Percentiles rank a stretch among this genome's conserved stretches.
phyloP scores from a whole-genome alignment of 371 early-diverging fungal species.

The Mortierella sp. region DNA sequence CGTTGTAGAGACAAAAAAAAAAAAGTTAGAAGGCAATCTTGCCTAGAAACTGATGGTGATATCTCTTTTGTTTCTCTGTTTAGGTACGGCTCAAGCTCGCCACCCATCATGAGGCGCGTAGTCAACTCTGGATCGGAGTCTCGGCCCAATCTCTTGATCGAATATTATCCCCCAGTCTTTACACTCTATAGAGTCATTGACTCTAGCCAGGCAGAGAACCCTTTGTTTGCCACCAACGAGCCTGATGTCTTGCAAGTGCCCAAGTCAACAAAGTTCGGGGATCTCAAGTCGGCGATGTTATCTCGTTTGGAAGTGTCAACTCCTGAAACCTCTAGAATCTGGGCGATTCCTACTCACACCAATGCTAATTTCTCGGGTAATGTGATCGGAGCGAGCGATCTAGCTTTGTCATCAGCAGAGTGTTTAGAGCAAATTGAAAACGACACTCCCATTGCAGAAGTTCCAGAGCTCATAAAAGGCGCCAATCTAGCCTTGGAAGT shows the following conservation, averaged over 20 bases:
- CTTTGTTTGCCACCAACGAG: slow-evolving; percentile 22
- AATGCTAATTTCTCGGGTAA: slow-evolving; percentile 25
- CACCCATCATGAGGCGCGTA: slow-evolving; percentile 43
- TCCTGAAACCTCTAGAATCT: slow-evolving; percentile 31
- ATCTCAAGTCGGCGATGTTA: slow-evolving; percentile 25
- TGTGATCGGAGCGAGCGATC: slow-evolving; percentile 16
- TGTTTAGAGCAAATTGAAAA: slow-evolving; percentile 33
- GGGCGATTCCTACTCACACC: slow-evolving; percentile 23
- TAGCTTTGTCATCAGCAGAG: slow-evolving; percentile 5
- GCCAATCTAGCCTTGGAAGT: slow-evolving; percentile 32
- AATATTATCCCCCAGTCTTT: slow-evolving; percentile 47
- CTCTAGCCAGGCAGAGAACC: slow-evolving; percentile 9
- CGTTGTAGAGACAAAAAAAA: neutral
- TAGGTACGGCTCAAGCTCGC: slow-evolving; percentile 43
- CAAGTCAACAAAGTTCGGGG: slow-evolving; percentile 39
- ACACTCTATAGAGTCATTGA: slow-evolving; percentile 43
- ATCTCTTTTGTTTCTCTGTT: neutral
- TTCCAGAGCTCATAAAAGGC: slow-evolving; percentile 24
- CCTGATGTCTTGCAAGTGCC: slow-evolving; percentile 43
- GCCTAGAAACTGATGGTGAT: neutral
- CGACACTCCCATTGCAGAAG: slow-evolving; percentile 32
- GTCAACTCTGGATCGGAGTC: slow-evolving; percentile 38
- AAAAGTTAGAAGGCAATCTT: neutral
- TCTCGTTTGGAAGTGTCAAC: slow-evolving; percentile 1
- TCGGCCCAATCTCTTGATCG: slow-evolving; percentile 34